These are phyloP conservation scores for Diutina neorugosa DNA, from an alignment of 1,139 yeast species.

Conservation along the genomic window DNA sequence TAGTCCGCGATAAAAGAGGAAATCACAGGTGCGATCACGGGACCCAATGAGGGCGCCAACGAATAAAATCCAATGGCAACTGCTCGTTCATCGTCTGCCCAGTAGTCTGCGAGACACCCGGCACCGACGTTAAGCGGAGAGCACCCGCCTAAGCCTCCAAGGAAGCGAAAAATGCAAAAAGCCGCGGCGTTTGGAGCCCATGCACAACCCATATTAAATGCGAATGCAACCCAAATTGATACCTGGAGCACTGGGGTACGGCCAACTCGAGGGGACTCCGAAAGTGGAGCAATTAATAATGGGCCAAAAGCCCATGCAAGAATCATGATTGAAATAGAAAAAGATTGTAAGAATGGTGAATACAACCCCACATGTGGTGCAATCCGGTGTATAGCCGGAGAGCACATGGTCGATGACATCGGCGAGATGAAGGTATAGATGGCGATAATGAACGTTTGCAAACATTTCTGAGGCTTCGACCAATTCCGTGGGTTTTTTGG, in stretches of 20 bases:
- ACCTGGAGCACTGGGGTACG: constrained; percentile 37
- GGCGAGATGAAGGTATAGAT: constrained; percentile 45
- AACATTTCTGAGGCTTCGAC: constrained; percentile 26
- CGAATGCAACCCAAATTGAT: constrained; percentile 37
- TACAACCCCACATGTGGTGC: constrained; percentile 29
- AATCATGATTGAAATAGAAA: constrained; percentile 46
- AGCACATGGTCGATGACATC: constrained; percentile 44
- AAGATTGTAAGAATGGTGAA: constrained; percentile 25
- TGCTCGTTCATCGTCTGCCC: constrained; percentile 38
- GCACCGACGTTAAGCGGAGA: constrained; percentile 65
- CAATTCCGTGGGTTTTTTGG: constrained; percentile 54
- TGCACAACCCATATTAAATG: constrained; percentile 50
- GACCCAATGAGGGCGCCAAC: constrained; percentile 39
- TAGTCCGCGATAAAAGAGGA: constrained; percentile 18
- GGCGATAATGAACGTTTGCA: constrained; percentile 37
- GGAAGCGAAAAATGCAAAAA: constrained; percentile 42
- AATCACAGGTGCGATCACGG: constrained; percentile 24
- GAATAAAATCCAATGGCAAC: constrained; percentile 49
- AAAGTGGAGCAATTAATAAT: constrained; percentile 45
- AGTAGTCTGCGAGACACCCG: constrained; percentile 55
- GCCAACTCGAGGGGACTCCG: constrained; percentile 42
- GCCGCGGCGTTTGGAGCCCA: constrained; percentile 40
- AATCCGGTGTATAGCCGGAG: constrained; percentile 44
- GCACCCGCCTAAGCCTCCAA: constrained; percentile 57
- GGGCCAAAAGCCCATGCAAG: constrained; percentile 57